Conservation (phyloP, 768 basidiomycete species). For the Collybia sordida region DNA sequence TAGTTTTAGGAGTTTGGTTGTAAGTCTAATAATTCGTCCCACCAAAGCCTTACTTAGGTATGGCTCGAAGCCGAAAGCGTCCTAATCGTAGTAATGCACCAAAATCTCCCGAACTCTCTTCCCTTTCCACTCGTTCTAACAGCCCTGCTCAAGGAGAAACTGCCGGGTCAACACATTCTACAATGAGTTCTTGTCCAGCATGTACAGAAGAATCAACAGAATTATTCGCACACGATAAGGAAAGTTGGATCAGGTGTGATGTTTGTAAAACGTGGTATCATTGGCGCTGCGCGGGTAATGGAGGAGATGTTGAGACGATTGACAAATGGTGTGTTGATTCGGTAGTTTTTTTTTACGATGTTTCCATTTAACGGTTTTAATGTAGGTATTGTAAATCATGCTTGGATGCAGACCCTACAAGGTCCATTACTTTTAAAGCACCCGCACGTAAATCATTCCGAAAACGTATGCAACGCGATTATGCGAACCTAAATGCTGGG, state of each 20-base stretch:
- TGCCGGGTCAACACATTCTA: slow-evolving; percentile 15
- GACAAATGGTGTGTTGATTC: slow-evolving; percentile 69
- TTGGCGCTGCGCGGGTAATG: slow-evolving; percentile 76
- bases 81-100: slow-evolving; percentile 33
- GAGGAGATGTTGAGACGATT: slow-evolving; percentile 61
- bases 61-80: slow-evolving; percentile 48
- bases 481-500: slow-evolving; percentile 72
- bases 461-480: slow-evolving; percentile 74
- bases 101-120: slow-evolving; percentile 32
- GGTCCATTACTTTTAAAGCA: slow-evolving; percentile 70
- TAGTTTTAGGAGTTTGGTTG: too few relatives aligned
- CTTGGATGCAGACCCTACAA: slow-evolving; percentile 54
- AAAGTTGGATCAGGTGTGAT: slow-evolving; percentile 84
- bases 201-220: slow-evolving; percentile 39
- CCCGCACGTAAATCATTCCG: slow-evolving; percentile 81
- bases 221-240: slow-evolving; percentile 45
- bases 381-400: slow-evolving; percentile 73
- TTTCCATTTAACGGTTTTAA: slow-evolving; percentile 10
- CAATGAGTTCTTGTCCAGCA: slow-evolving; percentile 45
- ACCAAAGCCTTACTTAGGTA: slow-evolving; percentile 13
- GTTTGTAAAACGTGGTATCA: slow-evolving; percentile 83
- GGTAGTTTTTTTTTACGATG: not conserved
- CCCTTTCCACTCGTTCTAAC: slow-evolving; percentile 24
- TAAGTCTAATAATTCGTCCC: too few relatives aligned
- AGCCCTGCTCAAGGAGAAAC: slow-evolving; percentile 28